Conservation (phyloP, 1,139 yeast species). For the Candida tetrigidarum region DNA sequence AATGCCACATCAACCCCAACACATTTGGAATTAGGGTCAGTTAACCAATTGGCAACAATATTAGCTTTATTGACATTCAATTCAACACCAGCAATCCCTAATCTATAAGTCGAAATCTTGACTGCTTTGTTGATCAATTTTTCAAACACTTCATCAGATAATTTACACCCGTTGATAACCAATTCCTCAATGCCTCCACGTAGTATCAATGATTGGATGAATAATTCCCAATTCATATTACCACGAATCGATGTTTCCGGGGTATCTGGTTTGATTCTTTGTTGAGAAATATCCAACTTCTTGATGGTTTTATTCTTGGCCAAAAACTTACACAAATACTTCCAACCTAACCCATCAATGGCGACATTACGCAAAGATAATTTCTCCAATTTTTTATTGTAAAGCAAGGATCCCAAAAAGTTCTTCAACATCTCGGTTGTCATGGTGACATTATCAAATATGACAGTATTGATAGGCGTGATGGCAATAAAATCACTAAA, state of each 20-base stretch:
- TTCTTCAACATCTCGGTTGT: constrained; percentile 80
- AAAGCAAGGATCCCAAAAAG: constrained; percentile 62
- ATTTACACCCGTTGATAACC: constrained; percentile 78
- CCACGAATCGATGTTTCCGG: constrained; percentile 53
- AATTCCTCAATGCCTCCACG: constrained; percentile 85
- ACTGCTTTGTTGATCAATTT: constrained; percentile 58
- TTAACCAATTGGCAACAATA: constrained; percentile 65
- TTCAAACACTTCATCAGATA: constrained; percentile 55
- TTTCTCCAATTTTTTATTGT: constrained; percentile 65
- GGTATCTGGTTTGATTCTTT: constrained; percentile 59
- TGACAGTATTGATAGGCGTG: constrained; percentile 76
- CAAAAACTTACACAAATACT: constrained; percentile 70
- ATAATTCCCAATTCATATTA: constrained; percentile 76
- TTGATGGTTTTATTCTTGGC: constrained; percentile 58
- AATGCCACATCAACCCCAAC: constrained; percentile 88
- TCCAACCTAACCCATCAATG: constrained; percentile 76
- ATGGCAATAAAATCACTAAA: constrained; percentile 87
- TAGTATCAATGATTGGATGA: constrained; percentile 57
- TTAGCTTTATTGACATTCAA: constrained; percentile 59
- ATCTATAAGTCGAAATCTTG: constrained; percentile 58
- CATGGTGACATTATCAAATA: constrained; percentile 82
- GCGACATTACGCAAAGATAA: constrained; percentile 80
- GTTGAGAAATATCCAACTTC: constrained; percentile 82
- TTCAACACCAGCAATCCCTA: constrained; percentile 80
- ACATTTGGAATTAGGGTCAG: constrained; percentile 54